Evolutionary conservation across 208 protist genomes (phyloP).

Genomic region (Crithidia fasciculata): DNA sequence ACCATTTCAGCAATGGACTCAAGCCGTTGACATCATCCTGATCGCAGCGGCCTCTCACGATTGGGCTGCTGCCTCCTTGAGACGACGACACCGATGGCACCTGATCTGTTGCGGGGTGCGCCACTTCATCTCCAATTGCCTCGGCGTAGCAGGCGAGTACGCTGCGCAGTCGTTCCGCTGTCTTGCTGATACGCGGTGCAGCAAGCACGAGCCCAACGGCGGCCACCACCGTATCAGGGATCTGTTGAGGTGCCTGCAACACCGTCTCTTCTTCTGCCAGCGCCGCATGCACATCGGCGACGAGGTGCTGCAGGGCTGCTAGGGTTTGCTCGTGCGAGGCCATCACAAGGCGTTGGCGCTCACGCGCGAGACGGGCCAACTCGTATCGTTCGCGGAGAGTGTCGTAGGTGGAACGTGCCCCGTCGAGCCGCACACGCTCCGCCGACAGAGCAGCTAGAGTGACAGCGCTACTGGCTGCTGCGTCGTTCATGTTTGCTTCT

Average conservation of each 20-base stretch:
- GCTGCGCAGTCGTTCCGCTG: too few relatives aligned
- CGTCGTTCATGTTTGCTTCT: neutral
- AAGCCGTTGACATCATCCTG: neutral
- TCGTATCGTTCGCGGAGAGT: neutral
- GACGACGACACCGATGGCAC: neutral
- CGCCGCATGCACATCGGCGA: neutral
- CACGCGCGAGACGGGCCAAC: neutral
- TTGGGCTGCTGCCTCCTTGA: too few relatives aligned
- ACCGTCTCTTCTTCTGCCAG: neutral
- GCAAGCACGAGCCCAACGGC: neutral
- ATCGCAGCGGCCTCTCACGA: neutral
- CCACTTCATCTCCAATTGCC: too few relatives aligned
- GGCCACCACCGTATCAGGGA: neutral
- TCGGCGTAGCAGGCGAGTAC: neutral
- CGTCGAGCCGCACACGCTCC: conserved; percentile 11
- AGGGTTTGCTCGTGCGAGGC: conserved; percentile 22
- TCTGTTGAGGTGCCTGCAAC: neutral
- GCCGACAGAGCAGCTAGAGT: neutral
- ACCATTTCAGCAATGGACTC: conserved; percentile 5
- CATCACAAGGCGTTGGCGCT: neutral
- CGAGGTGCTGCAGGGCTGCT: neutral
- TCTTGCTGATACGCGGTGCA: too few relatives aligned
- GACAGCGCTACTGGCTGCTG: neutral
- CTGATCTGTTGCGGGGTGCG: too few relatives aligned
- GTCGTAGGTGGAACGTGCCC: conserved; percentile 5